A percentile compares a stretch with the other conserved stretches of the same genome.
Evolutionary conservation across 2,329 filamentous ascomycete species (phyloP).

Genomic region (Fusarium albidum): DNA sequence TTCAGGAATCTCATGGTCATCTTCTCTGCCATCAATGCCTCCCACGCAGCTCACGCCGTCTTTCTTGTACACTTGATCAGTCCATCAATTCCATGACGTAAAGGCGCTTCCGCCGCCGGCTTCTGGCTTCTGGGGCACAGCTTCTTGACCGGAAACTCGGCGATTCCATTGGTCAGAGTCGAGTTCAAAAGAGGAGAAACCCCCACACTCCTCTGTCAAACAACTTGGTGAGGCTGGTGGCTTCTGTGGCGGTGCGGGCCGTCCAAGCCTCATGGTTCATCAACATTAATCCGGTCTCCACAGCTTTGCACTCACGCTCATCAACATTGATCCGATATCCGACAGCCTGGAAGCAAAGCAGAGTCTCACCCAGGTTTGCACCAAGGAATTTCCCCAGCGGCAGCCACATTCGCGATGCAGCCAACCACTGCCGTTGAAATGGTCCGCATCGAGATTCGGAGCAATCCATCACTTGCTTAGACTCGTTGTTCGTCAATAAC

Average conservation of each 20-base stretch:
- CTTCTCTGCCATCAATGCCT: neutral
- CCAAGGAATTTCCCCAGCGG: no score
- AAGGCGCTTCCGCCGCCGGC: neutral
- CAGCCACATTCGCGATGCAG: neutral
- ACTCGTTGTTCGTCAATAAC: constrained; percentile 13
- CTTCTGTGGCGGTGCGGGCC: neutral
- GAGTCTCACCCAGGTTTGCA: no score
- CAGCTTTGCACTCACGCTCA: neutral
- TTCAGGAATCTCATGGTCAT: no score
- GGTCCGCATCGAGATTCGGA: constrained; percentile 1
- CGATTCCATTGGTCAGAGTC: no score
- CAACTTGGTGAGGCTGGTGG: neutral
- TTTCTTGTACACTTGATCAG: neutral
- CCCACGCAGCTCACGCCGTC: neutral
- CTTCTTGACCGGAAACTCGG: neutral
- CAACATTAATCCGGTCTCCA: no score
- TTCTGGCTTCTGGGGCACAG: constrained; percentile 5
- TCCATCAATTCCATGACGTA: neutral
- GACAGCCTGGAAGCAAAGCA: no score
- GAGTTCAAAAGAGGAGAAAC: no score
- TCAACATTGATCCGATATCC: neutral
- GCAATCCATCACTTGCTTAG: neutral
- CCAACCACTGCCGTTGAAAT: neutral
- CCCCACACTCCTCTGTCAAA: no score
- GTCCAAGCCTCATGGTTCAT: neutral